Evolutionary conservation across 495 filamentous ascomycete genomes (phyloP).

Genomic region (Thermochaetoides thermophila): DNA sequence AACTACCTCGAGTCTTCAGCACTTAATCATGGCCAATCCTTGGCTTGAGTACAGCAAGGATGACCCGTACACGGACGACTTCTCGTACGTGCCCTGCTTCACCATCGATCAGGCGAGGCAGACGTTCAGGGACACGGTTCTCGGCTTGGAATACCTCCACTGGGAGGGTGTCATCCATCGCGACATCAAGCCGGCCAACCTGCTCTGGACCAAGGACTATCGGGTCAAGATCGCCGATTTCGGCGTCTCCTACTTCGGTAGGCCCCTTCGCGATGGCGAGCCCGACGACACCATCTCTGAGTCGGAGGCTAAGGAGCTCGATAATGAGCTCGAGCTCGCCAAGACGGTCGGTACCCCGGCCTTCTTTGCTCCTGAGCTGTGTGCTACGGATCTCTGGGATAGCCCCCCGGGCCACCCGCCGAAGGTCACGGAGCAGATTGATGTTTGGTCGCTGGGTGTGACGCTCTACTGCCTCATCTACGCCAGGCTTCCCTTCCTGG

Average conservation of each 20-base stretch:
- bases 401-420: conserved; percentile 23
- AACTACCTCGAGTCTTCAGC: conserved; percentile 46
- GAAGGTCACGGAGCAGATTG: conserved; percentile 54
- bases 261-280: conserved; percentile 62
- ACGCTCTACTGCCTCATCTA: conserved; percentile 93
- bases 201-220: conserved; percentile 72
- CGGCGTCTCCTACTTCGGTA: conserved; percentile 90
- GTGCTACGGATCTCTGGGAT: conserved; percentile 51
- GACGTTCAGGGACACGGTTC: conserved; percentile 82
- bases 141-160: conserved; percentile 90
- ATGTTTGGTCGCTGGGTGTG: conserved; percentile 93
- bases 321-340: conserved; percentile 84
- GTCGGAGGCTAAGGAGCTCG: conserved; percentile 67
- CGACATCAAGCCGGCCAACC: conserved; percentile 98
- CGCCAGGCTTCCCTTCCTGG: conserved; percentile 83
- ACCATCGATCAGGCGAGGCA: conserved; percentile 72
- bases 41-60: conserved; percentile 39
- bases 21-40: conserved; percentile 45
- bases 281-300: conserved; percentile 66
- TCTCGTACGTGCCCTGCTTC: conserved; percentile 79
- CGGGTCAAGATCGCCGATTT: conserved; percentile 99
- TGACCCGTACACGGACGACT: conserved; percentile 61
- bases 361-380: conserved; percentile 97
- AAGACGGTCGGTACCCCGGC: conserved; percentile 97
- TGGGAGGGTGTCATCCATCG: conserved; percentile 95